Percentiles rank a stretch among this genome's conserved stretches.
phyloP scores from a whole-genome alignment of 2,329 filamentous ascomycete genomes.

The Daldinia sp. region DNA sequence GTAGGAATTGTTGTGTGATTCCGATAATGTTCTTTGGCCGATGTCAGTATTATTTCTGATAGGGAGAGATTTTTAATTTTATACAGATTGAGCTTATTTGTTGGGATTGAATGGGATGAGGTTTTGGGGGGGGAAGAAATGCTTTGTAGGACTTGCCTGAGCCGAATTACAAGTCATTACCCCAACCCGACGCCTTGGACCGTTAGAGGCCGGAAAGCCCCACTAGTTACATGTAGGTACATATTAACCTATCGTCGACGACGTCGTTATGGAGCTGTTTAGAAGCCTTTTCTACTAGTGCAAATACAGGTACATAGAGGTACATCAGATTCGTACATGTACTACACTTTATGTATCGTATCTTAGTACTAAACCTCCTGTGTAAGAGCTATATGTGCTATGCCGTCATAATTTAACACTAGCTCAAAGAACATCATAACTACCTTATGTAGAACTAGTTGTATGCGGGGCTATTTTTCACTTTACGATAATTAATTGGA shows the following conservation, averaged over 20 bases:
- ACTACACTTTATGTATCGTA: background rate
- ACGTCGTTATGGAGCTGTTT: background rate
- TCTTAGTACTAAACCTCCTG: background rate
- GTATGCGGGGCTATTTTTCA: background rate
- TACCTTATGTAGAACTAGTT: background rate
- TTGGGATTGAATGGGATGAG: conserved; percentile 14
- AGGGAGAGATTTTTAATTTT: conserved; percentile 6
- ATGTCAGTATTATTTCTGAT: background rate
- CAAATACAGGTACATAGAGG: background rate
- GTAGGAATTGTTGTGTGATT: background rate
- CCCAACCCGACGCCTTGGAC: conserved; percentile 31
- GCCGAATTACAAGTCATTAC: conserved; percentile 14
- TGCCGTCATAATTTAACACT: conserved; percentile 33
- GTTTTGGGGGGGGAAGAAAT: conserved; percentile 15
- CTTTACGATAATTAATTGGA: background rate
- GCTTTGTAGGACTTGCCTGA: background rate
- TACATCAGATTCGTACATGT: background rate
- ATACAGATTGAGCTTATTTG: conserved; percentile 20
- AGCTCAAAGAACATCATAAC: background rate
- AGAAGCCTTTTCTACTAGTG: background rate
- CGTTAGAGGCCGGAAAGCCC: conserved; percentile 22
- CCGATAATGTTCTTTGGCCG: background rate
- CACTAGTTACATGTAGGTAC: conserved; percentile 12
- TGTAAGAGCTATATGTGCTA: background rate
- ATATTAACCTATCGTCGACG: background rate